Base-by-base conservation (phyloP, 768 basidiomycete species). In the Goffeauzyma gilvescens region DNA sequence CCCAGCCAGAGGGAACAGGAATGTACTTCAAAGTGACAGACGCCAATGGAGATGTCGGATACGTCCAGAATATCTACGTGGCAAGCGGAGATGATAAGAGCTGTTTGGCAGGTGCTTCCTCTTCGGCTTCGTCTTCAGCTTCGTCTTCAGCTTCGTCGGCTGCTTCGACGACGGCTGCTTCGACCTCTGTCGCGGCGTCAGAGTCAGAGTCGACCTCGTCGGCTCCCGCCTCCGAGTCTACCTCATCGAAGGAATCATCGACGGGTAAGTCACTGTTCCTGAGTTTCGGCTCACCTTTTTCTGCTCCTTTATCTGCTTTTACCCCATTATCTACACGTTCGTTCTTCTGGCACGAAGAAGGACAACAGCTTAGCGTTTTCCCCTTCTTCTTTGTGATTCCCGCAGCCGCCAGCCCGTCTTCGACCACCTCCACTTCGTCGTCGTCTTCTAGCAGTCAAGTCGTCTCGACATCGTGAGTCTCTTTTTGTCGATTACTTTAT, bases 1-100 rank as follows among this genome's bases (percentile, higher is more conserved):
- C 40, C 25, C 46, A 55, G 27, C 27, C 54, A 3, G 32, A 39
- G 1, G 55, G 54, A 4, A 44, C 46, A 10, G 48, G 43, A 31
- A 35, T 62, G 40, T 56, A 56, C 45, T 62, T 62, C 44, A 46
- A 55, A 13, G 39, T 62, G n/a, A 55, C 49, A n/a, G 60, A 62
- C 39, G 39, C 51, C 5, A 43, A 22, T 6, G 51, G 51, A 21
- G 31, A 43, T n/a, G 53, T 52, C 10, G 55, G 52, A 14, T 62
- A 62, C 41, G 35, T 53, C 1, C 60, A 62, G 42, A 62, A 62
- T 42, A 31, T 59, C 24, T 42, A 54, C 28, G 55, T 62, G 18
- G 47, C 23, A 4, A 33, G 8, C 2, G 42, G 46, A 10, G 45
- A 39, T 14, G 56, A 58, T 38, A 15, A 27, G 22, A 46, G 40